Evolutionary conservation across 768 basidiomycete genomes (phyloP), one percentile per base, ranked within the genome.

Genomic region (Agaricus blazei): DNA sequence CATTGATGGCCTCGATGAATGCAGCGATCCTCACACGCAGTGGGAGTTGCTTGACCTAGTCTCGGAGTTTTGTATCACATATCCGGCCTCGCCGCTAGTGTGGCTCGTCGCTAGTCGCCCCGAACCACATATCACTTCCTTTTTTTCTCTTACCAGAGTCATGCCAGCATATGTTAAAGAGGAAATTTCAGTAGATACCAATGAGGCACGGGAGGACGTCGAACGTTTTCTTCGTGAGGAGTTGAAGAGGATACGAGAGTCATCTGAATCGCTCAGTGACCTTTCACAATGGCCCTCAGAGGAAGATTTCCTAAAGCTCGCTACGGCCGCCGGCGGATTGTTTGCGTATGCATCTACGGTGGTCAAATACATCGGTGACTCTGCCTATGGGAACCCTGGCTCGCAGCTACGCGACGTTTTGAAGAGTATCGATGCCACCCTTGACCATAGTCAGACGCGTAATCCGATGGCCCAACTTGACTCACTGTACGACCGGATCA

Each of bases 1-100:
- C 1, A 28, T 53, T 23, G 69, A 69, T 51, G 68, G 65, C 4
- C 51, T 70, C 1, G 69, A 69, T 44, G 69, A 67, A 52, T 66
- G 67, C 29, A 46, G 54, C 0, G 61, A 49, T 15, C 34, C 57
- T 2, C 24, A 48, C 14, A 36, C 52, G 2, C 67, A 66, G 24
- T 28, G 24, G 8, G 52, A 60, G 24, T 48, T 68, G 23, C 47
- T 69, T 5, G 14, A 31, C 1, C 43, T 56, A 3, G 56, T 66
- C 9, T 31, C 26, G 2, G 29, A 31, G 3, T 41, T 49, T n/a
- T 29, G 58, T 1, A n/a, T 62, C 2, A n/a, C 46, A 6, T 15
- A 24, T 3, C 41, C 36, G 11, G 26, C 29, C 1, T 46, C 63
- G 23, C 61, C 65, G 1, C 19, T 71, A 11, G 56, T 48, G 9